Conservation (phyloP, 2,329 filamentous ascomycete species). For the Sporothrix brasiliensis region DNA sequence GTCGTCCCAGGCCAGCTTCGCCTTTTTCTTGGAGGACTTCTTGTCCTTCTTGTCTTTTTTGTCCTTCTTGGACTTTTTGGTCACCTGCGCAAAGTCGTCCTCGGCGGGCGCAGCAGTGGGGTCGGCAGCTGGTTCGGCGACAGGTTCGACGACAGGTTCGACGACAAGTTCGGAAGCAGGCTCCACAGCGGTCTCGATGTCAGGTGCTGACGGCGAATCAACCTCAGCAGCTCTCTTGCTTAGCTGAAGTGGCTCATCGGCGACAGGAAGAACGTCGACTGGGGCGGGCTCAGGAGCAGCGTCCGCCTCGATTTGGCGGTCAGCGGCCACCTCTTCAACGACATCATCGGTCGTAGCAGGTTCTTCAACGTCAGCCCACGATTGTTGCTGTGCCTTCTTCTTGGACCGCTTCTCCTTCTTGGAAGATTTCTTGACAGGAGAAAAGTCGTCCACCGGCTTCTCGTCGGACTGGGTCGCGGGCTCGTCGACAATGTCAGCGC, state of each 20-base stretch:
- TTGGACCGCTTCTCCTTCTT: conserved; percentile 29
- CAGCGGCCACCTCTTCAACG: not conserved
- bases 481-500: not conserved
- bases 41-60: conserved; percentile 38
- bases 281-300: not conserved
- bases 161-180: not conserved
- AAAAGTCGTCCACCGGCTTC: not conserved
- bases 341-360: not conserved
- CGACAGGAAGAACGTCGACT: not conserved
- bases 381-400: conserved; percentile 21
- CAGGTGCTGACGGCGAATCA: not conserved
- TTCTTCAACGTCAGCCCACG: conserved; percentile 26
- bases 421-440: not conserved
- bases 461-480: not conserved
- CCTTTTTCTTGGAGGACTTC: conserved; percentile 33
- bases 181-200: not conserved
- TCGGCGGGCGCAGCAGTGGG: not conserved
- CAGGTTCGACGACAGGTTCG: not conserved
- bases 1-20: conserved; percentile 29
- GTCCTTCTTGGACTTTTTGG: conserved; percentile 45
- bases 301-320: not conserved
- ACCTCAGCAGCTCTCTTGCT: not conserved
- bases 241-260: not conserved
- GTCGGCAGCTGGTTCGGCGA: not conserved
- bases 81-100: not conserved